Conservation (phyloP, 441 rosid genomes). For the Adansonia madagascariensis region DNA sequence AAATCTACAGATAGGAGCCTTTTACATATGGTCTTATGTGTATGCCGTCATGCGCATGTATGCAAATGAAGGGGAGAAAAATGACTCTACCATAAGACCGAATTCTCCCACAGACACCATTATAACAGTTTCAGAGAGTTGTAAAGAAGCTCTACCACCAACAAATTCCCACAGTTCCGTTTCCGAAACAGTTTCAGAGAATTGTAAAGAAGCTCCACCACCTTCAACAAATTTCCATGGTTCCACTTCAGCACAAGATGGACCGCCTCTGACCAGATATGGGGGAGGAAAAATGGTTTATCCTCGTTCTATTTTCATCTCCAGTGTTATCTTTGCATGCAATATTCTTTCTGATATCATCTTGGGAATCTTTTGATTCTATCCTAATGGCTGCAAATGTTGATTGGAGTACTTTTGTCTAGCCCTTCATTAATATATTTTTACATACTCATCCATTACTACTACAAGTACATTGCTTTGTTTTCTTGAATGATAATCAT, state of each 20-base stretch:
- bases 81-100: background rate
- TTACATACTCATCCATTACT: too few relatives aligned
- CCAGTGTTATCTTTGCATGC: background rate
- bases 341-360: too few relatives aligned
- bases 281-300: conserved; percentile 7
- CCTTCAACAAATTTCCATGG: conserved; percentile 13
- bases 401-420: background rate
- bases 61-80: conserved; percentile 9
- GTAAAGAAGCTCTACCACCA: too few relatives aligned
- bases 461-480: too few relatives aligned
- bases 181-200: background rate
- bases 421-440: background rate
- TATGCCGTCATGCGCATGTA: conserved; percentile 34
- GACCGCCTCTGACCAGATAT: background rate
- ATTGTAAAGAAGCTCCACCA: conserved; percentile 26
- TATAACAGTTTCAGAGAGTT: too few relatives aligned
- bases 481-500: background rate
- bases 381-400: background rate
- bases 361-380: background rate
- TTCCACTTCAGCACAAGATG: background rate
- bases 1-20: conserved; percentile 36
- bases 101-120: conserved; percentile 12
- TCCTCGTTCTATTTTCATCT: background rate
- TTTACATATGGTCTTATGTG: conserved; percentile 48
- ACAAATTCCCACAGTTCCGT: too few relatives aligned